These are phyloP conservation scores for Naganishia sp. DNA, from an alignment of 1,284 basidiomycete genomes.

Conservation along the genomic window DNA sequence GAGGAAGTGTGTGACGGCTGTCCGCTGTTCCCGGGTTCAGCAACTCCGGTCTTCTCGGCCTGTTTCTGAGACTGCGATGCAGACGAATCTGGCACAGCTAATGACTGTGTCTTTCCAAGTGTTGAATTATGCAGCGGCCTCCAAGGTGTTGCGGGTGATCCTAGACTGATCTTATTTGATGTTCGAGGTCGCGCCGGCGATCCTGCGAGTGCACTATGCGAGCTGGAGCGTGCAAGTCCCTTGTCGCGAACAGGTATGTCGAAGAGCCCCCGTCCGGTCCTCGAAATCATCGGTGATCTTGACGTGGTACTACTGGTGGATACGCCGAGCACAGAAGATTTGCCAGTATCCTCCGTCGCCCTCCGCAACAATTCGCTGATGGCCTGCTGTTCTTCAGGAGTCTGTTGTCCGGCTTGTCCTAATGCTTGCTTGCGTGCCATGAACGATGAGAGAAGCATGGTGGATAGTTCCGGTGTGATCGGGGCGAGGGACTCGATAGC, in stretches of 20 bases:
- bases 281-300: slow-evolving; percentile 13
- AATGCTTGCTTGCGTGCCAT: slow-evolving; percentile 20
- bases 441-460: slow-evolving; percentile 25
- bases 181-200: neutral
- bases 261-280: slow-evolving; percentile 23
- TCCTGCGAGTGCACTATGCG: slow-evolving; percentile 1
- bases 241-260: slow-evolving; percentile 4
- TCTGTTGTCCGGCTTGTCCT: slow-evolving; percentile 29
- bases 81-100: neutral
- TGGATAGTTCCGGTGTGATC: slow-evolving; percentile 20
- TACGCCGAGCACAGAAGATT: neutral
- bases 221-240: slow-evolving; percentile 9
- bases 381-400: slow-evolving; percentile 24
- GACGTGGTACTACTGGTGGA: neutral
- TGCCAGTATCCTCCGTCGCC: slow-evolving; percentile 15
- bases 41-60: too few species aligned
- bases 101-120: slow-evolving; percentile 4
- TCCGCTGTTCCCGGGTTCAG: neutral
- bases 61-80: too few species aligned
- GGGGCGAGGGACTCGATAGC: slow-evolving; percentile 10
- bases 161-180: neutral
- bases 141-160: slow-evolving; percentile 8
- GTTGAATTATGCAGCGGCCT: slow-evolving; percentile 16
- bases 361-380: slow-evolving; percentile 27
- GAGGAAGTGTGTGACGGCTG: neutral